Percentiles rank a stretch among this genome's conserved stretches.
Evolutionary conservation across 257 asterid genomes (phyloP).

Genomic region (Anisodus acutangulus): DNA sequence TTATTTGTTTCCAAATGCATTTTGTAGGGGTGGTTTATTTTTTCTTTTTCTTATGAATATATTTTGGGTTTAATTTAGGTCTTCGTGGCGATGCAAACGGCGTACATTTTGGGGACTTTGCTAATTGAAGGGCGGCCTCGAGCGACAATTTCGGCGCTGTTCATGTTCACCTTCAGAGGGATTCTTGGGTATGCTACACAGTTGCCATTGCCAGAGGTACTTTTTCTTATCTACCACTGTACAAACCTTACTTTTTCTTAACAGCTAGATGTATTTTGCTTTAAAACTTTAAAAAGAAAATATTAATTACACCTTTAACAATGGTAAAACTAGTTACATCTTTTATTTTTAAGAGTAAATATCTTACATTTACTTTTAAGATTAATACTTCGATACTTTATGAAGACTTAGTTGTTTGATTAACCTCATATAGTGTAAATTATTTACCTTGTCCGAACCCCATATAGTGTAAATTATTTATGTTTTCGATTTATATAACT

Average conservation of each 20-base stretch:
- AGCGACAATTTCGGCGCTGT: constrained; percentile 34
- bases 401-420: background rate
- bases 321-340: background rate
- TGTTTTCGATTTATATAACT: too few relatives aligned
- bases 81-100: constrained; percentile 38
- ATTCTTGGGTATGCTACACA: constrained; percentile 40
- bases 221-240: background rate
- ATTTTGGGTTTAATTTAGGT: constrained; percentile 12
- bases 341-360: background rate
- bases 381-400: background rate
- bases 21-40: background rate
- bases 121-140: constrained; percentile 38
- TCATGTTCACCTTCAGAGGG: constrained; percentile 37
- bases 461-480: too few relatives aligned
- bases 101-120: constrained; percentile 35
- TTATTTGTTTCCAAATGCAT: background rate
- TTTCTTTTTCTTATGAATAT: background rate
- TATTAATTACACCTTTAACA: background rate
- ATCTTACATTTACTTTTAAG: background rate
- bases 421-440: too few relatives aligned
- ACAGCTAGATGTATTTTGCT: background rate
- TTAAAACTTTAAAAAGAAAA: background rate
- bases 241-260: background rate
- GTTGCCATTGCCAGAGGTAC: constrained; percentile 39
- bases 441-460: too few relatives aligned